Conservation (phyloP, 1,139 yeast genomes). For the Zhuliangozyma parablackwelliae region DNA sequence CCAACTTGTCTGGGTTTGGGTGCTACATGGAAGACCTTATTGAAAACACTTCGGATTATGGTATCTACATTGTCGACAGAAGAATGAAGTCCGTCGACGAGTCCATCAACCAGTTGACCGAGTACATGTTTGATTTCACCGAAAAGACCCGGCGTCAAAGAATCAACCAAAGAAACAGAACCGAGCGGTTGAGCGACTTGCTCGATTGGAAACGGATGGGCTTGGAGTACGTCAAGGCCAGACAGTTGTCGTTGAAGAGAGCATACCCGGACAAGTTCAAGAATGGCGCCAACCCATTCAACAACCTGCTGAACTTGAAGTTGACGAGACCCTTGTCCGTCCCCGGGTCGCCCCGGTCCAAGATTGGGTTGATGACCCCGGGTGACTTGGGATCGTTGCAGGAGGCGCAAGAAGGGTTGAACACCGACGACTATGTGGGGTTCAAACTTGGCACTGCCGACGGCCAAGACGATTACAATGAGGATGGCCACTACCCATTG, state of each 20-base stretch:
- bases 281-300: slow-evolving; percentile 61
- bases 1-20: slow-evolving; percentile 94
- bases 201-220: slow-evolving; percentile 99
- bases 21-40: slow-evolving; percentile 98
- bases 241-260: slow-evolving; percentile 85
- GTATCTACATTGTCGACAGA: slow-evolving; percentile 94
- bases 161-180: slow-evolving; percentile 95
- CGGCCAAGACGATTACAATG: slow-evolving; percentile 42
- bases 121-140: slow-evolving; percentile 85
- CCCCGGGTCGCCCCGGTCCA: slow-evolving; percentile 83
- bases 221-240: slow-evolving; percentile 89
- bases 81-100: slow-evolving; percentile 92
- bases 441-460: slow-evolving; percentile 65
- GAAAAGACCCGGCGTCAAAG: slow-evolving; percentile 92
- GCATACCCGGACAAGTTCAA: slow-evolving; percentile 88
- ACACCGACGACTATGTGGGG: slow-evolving; percentile 75
- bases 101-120: slow-evolving; percentile 84
- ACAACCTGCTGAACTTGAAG: slow-evolving; percentile 51
- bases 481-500: slow-evolving; percentile 31
- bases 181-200: slow-evolving; percentile 87
- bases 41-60: slow-evolving; percentile 92
- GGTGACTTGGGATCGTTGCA: slow-evolving; percentile 97
- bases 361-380: slow-evolving; percentile 80
- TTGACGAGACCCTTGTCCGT: slow-evolving; percentile 89
- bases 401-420: slow-evolving; percentile 71